Conservation (phyloP, 768 basidiomycete species). For the Suillus discolor region DNA sequence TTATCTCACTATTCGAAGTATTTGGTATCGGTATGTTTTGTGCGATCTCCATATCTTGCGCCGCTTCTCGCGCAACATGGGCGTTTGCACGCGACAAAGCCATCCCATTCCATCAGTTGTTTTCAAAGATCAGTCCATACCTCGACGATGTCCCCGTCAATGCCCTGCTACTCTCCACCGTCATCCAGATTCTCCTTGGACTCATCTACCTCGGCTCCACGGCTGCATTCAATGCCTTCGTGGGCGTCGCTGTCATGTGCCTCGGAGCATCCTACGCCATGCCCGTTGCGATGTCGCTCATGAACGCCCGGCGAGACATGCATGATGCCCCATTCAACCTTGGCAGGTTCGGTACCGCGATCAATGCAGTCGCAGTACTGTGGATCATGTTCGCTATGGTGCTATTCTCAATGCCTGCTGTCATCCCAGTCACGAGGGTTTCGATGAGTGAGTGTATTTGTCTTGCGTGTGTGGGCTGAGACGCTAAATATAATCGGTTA, state of each 20-base stretch:
- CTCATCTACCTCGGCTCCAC: slow-evolving; percentile 64
- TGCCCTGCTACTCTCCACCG: slow-evolving; percentile 60
- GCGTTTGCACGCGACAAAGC: slow-evolving; percentile 70
- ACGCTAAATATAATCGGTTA: slow-evolving; percentile 24
- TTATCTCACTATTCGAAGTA: slow-evolving; percentile 34
- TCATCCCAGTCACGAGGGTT: slow-evolving; percentile 52
- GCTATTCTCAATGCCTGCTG: slow-evolving; percentile 69
- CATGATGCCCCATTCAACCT: slow-evolving; percentile 52
- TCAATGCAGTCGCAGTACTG: slow-evolving; percentile 56
- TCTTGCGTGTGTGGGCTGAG: neutral
- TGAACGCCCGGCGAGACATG: slow-evolving; percentile 45
- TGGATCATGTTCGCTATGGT: slow-evolving; percentile 67
- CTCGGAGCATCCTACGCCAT: slow-evolving; percentile 63
- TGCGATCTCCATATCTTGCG: slow-evolving; percentile 65
- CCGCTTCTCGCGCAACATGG: slow-evolving; percentile 72
- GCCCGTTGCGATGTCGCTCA: slow-evolving; percentile 58
- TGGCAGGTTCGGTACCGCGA: slow-evolving; percentile 44
- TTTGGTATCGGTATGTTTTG: slow-evolving; percentile 63
- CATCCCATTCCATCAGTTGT: slow-evolving; percentile 54
- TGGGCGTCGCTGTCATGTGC: slow-evolving; percentile 68
- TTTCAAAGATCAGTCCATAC: slow-evolving; percentile 46
- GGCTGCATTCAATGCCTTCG: slow-evolving; percentile 69
- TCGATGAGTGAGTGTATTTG: slow-evolving; percentile 47
- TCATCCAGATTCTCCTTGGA: slow-evolving; percentile 60
- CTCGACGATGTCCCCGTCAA: slow-evolving; percentile 56